Base-by-base conservation (phyloP, 768 basidiomycete genomes). In the Mycena vitilis region DNA sequence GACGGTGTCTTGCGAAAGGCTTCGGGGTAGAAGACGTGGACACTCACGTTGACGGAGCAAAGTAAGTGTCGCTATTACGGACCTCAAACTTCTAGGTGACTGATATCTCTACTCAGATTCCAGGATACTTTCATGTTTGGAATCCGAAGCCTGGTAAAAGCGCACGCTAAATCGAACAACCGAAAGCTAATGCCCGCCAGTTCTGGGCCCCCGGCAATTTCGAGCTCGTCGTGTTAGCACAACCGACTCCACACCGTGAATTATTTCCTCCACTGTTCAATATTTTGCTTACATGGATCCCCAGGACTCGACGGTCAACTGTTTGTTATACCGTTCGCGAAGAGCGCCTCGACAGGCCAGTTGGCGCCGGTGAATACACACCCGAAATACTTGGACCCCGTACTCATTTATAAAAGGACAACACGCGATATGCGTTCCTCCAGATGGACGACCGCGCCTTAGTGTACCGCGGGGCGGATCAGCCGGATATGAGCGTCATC, bases 401-500 rank as follows among this genome's bases (percentile, higher is more conserved):
- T 40, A 3, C 40, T 40, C 15, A 40, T 40, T 11, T 40, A 15
- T 40, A 2, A 40, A 10, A 40, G 40, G 96, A 98, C 76, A 98
- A 98, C 76, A 95, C 96, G 10, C 90, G 94, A 71, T 97, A 97
- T 75, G 96, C 95, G 1, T 97, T 97, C 80, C 84, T 98, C 47
- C 95, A 97, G 80, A 89, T 96, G 88, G 96, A 98, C 74, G 97
- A 99, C 73, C 89, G 95, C 48, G 93, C 94, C 2, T 85, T 98
- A 0, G 90, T 98, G 18, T 99, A 98, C 78, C 88, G 97, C 62
- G 96, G 97, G 16, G 95, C 96, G 36, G 97, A 98, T 78, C 96
- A 98, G 77, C 96, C 97, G 7, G 96, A 98, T 76, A 92, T 98
- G 91, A 97, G 95, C 75, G 91, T 99, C 65, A 98, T 99, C 75